These are phyloP conservation scores for Geoglossum cookeanum DNA, from an alignment of 2,329 filamentous ascomycete species.

Conservation along the genomic window DNA sequence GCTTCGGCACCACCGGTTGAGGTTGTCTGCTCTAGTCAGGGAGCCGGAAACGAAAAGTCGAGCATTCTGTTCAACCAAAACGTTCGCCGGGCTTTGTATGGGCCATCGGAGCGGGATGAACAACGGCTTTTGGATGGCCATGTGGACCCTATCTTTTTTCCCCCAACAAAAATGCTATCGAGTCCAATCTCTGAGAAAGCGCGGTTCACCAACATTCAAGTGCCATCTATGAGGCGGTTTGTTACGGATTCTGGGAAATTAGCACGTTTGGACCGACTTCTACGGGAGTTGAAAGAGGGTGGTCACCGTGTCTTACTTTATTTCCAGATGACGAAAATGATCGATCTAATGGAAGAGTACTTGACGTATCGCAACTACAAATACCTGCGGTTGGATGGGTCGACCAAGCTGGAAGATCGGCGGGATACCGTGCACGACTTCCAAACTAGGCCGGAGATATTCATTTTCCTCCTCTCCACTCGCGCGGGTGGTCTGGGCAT, in stretches of 20 bases:
- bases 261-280: constrained; percentile 69
- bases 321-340: constrained; percentile 99
- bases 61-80: constrained; percentile 58
- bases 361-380: constrained; percentile 98
- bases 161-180: constrained; percentile 48
- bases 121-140: constrained; percentile 55
- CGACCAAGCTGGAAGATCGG: constrained; percentile 90
- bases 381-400: constrained; percentile 90
- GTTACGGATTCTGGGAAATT: constrained; percentile 96
- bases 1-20: constrained; percentile 76
- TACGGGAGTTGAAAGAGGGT: constrained; percentile 78
- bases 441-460: constrained; percentile 85
- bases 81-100: constrained; percentile 59
- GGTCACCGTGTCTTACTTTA: constrained; percentile 89
- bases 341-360: constrained; percentile 98
- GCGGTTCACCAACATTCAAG: constrained; percentile 74
- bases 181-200: constrained; percentile 62
- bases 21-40: constrained; percentile 53
- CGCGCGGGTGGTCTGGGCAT: constrained; percentile 95
- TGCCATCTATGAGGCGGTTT: constrained; percentile 93
- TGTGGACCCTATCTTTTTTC: constrained; percentile 44
- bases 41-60: constrained; percentile 45
- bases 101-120: constrained; percentile 44
- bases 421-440: constrained; percentile 94
- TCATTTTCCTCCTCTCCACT: constrained; percentile 90